A percentile compares a stretch with the other conserved stretches of the same genome.
Conservation (phyloP, 2,329 filamentous ascomycete genomes). For the Xylariaceae sp. region DNA sequence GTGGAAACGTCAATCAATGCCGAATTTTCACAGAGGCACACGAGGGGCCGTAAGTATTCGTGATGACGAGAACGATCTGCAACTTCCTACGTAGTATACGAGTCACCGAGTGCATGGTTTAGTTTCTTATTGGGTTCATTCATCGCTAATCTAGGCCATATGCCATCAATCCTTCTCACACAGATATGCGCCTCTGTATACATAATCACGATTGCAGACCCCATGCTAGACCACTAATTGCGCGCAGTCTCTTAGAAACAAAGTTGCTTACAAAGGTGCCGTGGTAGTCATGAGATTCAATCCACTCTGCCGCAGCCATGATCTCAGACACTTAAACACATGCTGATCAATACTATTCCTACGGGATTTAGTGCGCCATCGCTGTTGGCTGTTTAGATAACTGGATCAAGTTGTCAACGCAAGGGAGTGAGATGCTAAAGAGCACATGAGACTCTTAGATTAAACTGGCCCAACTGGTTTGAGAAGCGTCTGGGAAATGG, state of each 20-base stretch:
- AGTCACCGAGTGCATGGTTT: slow-evolving; percentile 2
- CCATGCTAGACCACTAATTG: background rate
- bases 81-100: background rate
- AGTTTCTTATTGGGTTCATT: slow-evolving; percentile 6
- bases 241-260: background rate
- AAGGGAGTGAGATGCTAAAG: slow-evolving; percentile 17
- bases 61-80: slow-evolving; percentile 16
- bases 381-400: no score
- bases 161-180: no score
- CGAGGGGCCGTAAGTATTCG: background rate
- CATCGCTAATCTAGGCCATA: slow-evolving; percentile 11
- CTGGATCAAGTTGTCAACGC: slow-evolving; percentile 11
- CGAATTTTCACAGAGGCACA: slow-evolving; percentile 15
- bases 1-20: slow-evolving; percentile 19
- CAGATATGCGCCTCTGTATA: slow-evolving; percentile 10
- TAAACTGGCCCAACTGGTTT: background rate
- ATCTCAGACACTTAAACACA: slow-evolving; percentile 3
- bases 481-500: slow-evolving; percentile 27
- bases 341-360: slow-evolving; percentile 16
- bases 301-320: slow-evolving; percentile 13
- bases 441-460: background rate
- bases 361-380: no score
- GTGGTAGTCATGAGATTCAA: slow-evolving; percentile 17
- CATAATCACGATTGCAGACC: slow-evolving; percentile 8
- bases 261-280: no score